Evolutionary conservation across 2,329 filamentous ascomycete genomes (phyloP).

Genomic region (Knoxdaviesia capensis): DNA sequence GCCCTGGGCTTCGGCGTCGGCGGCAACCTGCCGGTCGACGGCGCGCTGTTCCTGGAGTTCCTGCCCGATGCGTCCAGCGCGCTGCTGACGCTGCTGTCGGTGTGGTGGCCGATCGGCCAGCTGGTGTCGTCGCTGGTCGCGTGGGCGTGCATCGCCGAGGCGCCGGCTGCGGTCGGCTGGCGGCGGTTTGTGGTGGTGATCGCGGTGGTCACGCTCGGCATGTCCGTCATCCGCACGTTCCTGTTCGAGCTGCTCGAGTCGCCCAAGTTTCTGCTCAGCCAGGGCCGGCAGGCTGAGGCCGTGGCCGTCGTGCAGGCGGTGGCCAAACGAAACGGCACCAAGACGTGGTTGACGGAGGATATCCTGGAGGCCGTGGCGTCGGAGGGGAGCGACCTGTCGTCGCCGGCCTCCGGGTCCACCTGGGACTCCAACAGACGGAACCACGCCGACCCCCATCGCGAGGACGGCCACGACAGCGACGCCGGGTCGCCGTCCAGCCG

Average conservation of each 20-base stretch:
- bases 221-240: conserved; percentile 64
- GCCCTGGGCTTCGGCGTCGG: conserved; percentile 48
- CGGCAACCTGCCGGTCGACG: conserved; percentile 62
- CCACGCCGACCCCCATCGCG: no score
- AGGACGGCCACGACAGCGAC: not conserved
- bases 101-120: conserved; percentile 77
- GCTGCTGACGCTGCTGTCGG: conserved; percentile 58
- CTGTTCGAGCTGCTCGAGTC: conserved; percentile 70
- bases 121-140: conserved; percentile 51
- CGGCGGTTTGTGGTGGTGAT: conserved; percentile 52
- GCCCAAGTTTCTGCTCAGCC: conserved; percentile 61
- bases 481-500: conserved; percentile 1
- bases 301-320: conserved; percentile 65
- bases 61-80: conserved; percentile 54
- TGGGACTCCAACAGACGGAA: not conserved
- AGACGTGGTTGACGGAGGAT: conserved; percentile 60
- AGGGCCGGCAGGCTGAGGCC: conserved; percentile 58
- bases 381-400: conserved; percentile 14
- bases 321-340: conserved; percentile 47
- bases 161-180: conserved; percentile 35
- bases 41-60: conserved; percentile 68
- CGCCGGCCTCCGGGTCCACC: not conserved
- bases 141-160: conserved; percentile 52
- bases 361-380: conserved; percentile 35
- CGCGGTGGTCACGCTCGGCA: conserved; percentile 50